Conservation (phyloP, 306 rosid species). For the Morella rubra region DNA sequence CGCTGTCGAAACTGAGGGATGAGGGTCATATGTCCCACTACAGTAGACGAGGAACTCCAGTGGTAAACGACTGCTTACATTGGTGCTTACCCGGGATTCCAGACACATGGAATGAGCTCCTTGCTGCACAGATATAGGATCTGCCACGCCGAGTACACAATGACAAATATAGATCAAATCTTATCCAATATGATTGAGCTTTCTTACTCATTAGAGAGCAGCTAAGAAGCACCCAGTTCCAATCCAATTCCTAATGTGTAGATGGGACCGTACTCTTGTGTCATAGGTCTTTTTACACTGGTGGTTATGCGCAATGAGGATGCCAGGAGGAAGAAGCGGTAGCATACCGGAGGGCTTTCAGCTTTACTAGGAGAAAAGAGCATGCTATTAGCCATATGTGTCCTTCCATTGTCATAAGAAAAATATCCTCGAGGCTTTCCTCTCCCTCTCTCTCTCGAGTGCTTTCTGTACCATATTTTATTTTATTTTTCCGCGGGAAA, state of each 20-base stretch:
- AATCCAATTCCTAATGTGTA: constrained; percentile 13
- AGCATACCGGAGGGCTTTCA: background rate
- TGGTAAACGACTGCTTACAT: constrained; percentile 80
- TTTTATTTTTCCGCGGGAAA: background rate
- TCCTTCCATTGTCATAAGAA: background rate
- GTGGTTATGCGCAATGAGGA: constrained; percentile 2
- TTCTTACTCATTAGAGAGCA: constrained; percentile 20
- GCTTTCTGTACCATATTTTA: no score
- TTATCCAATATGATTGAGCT: constrained; percentile 14
- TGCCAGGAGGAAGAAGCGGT: background rate
- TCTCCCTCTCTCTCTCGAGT: background rate
- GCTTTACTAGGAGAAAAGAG: background rate
- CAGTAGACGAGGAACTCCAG: constrained; percentile 49
- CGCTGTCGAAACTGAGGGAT: constrained; percentile 83
- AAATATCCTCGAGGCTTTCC: background rate
- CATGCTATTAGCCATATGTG: background rate
- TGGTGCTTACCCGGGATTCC: constrained; percentile 96
- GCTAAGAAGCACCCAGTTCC: constrained; percentile 11
- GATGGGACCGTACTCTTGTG: background rate
- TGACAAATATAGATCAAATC: constrained; percentile 7
- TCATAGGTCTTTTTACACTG: background rate
- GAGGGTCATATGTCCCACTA: constrained; percentile 89
- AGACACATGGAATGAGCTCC: constrained; percentile 93
- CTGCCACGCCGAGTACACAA: constrained; percentile 7
- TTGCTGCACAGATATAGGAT: constrained; percentile 67